Percentiles rank a stretch among this genome's conserved stretches.
phyloP scores from a whole-genome alignment of 352 stramenopile genomes.

The Phytophthora foliorum region DNA sequence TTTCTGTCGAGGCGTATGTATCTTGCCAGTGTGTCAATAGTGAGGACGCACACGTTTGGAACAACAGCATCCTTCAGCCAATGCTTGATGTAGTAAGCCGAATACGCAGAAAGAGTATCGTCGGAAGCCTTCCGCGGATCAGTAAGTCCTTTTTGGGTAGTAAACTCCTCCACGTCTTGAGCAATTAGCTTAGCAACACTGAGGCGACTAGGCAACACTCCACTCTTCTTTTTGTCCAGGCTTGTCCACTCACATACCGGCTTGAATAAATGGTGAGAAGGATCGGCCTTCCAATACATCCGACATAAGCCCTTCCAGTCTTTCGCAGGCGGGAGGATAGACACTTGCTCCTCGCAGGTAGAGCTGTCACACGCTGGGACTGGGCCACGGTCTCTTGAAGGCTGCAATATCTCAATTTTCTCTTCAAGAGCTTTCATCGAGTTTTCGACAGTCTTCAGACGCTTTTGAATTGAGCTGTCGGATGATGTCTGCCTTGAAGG shows the following conservation, averaged over 20 bases:
- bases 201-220: constrained; percentile 6
- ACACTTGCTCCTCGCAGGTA: background rate
- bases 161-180: constrained; percentile 3
- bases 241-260: constrained; percentile 6
- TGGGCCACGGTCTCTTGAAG: background rate
- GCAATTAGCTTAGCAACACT: constrained; percentile 15
- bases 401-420: constrained; percentile 7
- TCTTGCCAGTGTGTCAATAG: constrained; percentile 9
- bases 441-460: constrained; percentile 6
- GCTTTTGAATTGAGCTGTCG: constrained; percentile 3
- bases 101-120: background rate
- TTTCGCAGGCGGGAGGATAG: constrained; percentile 5
- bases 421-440: constrained; percentile 4
- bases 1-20: constrained; percentile 14
- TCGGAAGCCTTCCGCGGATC: background rate
- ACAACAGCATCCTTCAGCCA: background rate
- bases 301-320: constrained; percentile 6
- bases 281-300: too few relatives aligned
- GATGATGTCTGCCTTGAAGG: background rate
- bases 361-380: background rate
- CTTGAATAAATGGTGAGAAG: constrained; percentile 9
- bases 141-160: background rate
- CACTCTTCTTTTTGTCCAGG: constrained; percentile 7
- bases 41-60: background rate
- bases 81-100: constrained; percentile 5